Conservation (phyloP, 495 filamentous ascomycete species). For the Amorphotheca resinae region DNA sequence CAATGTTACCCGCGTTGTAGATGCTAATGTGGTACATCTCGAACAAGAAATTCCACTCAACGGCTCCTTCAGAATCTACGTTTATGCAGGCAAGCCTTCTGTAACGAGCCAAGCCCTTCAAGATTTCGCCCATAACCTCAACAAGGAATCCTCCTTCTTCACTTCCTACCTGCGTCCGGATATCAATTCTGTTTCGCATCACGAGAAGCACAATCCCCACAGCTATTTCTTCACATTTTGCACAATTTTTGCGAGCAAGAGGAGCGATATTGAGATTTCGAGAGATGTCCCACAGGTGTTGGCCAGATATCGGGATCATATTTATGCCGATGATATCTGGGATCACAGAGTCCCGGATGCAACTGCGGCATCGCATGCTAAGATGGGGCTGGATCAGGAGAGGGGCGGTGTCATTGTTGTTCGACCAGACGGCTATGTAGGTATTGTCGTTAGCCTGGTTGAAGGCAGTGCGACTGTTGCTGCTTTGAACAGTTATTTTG, state of each 20-base stretch:
- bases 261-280: slow-evolving; percentile 51
- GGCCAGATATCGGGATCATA: slow-evolving; percentile 63
- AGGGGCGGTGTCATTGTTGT: slow-evolving; percentile 70
- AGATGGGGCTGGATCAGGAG: slow-evolving; percentile 67
- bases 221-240: slow-evolving; percentile 67
- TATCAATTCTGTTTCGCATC: slow-evolving; percentile 52
- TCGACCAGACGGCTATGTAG: slow-evolving; percentile 77
- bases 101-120: slow-evolving; percentile 46
- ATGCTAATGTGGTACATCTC: slow-evolving; percentile 75
- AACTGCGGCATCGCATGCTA: slow-evolving; percentile 64
- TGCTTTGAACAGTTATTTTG: slow-evolving; percentile 74
- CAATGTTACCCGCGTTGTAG: slow-evolving; percentile 69
- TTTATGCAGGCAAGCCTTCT: slow-evolving; percentile 62
- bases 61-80: slow-evolving; percentile 73
- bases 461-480: slow-evolving; percentile 70
- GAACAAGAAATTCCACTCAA: slow-evolving; percentile 83
- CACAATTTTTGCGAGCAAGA: slow-evolving; percentile 53
- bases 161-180: slow-evolving; percentile 48
- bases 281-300: slow-evolving; percentile 53
- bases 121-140: slow-evolving; percentile 53
- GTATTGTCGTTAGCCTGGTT: slow-evolving; percentile 55
- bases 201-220: slow-evolving; percentile 74
- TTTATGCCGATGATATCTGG: slow-evolving; percentile 79
- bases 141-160: slow-evolving; percentile 57
- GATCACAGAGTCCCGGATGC: slow-evolving; percentile 57